A percentile compares a stretch with the other conserved stretches of the same genome.
phyloP scores from a whole-genome alignment of 495 filamentous ascomycete species.

The Aspergillus kassunensis region DNA sequence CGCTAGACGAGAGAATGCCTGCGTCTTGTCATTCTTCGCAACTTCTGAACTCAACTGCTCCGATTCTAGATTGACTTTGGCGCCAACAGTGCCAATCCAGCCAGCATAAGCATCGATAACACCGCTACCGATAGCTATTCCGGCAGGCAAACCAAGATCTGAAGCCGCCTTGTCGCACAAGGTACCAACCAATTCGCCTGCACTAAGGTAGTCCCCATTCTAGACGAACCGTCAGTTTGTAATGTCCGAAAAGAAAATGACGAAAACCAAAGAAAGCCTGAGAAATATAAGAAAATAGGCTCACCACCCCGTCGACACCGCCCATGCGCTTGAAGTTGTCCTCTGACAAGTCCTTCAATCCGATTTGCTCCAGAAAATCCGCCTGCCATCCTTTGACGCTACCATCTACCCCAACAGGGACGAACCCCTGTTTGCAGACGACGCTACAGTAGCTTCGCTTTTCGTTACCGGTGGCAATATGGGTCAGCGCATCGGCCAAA shows the following conservation, averaged over 20 bases:
- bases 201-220: constrained; percentile 88
- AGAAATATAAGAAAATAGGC: constrained; percentile 38
- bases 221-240: constrained; percentile 33
- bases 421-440: constrained; percentile 93
- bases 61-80: constrained; percentile 70
- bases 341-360: constrained; percentile 72
- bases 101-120: constrained; percentile 98
- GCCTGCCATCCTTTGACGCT: constrained; percentile 98
- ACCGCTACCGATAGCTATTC: constrained; percentile 89
- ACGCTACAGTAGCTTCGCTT: constrained; percentile 88
- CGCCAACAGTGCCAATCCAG: constrained; percentile 98
- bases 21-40: constrained; percentile 72
- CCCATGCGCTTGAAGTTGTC: constrained; percentile 90
- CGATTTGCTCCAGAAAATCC: constrained; percentile 82
- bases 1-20: constrained; percentile 90
- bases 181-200: constrained; percentile 82
- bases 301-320: constrained; percentile 90
- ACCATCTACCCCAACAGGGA: constrained; percentile 92
- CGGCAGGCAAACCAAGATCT: constrained; percentile 80
- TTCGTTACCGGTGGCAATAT: constrained; percentile 92
- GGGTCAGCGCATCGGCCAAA: constrained; percentile 86
- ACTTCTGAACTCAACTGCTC: constrained; percentile 56
- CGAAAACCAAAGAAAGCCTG: not conserved
- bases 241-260: no score
- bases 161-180: constrained; percentile 77